Evolutionary conservation across 1,139 yeast genomes (phyloP).

Genomic region (Blastobotrys persicus): DNA sequence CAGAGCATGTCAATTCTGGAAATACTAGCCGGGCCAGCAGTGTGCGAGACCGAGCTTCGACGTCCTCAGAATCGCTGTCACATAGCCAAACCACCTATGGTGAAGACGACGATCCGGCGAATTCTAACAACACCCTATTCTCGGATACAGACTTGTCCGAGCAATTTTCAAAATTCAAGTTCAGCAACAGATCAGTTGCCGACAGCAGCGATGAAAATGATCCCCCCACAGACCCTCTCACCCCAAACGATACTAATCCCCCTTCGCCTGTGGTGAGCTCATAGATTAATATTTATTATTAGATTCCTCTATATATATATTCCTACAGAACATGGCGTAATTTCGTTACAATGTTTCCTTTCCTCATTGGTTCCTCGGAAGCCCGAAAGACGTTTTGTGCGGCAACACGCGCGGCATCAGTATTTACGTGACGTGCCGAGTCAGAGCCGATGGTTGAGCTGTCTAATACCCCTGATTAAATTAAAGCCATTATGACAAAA

Average conservation of each 20-base stretch:
- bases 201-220: background rate
- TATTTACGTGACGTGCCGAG: background rate
- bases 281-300: background rate
- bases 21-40: slow-evolving; percentile 7
- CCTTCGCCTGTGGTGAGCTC: slow-evolving; percentile 1
- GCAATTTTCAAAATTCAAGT: slow-evolving; percentile 4
- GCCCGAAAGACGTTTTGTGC: no score
- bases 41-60: slow-evolving; percentile 7
- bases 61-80: background rate
- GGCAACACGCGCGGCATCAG: background rate
- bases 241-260: slow-evolving; percentile 6
- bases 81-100: background rate
- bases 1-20: background rate
- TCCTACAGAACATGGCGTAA: no score
- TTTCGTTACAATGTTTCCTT: no score
- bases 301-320: background rate
- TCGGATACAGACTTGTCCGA: background rate
- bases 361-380: no score
- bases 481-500: slow-evolving; percentile 3
- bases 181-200: background rate
- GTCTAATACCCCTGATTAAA: background rate
- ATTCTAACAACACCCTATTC: background rate
- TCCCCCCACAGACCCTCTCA: background rate
- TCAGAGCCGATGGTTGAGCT: background rate
- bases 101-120: slow-evolving; percentile 1